phyloP scores from a whole-genome alignment of 257 asterid species.

The Solanum etuberosum region DNA sequence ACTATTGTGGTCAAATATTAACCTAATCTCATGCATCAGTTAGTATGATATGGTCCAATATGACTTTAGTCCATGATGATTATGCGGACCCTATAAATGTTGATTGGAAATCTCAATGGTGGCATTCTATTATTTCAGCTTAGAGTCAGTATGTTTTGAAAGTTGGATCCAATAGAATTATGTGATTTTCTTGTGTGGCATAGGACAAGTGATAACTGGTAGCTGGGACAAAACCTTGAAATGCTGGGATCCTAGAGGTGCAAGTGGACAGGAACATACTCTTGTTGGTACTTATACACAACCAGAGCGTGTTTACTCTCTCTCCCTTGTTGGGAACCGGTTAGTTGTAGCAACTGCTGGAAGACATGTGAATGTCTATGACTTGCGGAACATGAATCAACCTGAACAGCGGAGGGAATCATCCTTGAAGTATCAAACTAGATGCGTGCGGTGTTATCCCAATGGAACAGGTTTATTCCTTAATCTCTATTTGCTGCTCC shows the following conservation, averaged over 20 bases:
- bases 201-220: constrained; percentile 97
- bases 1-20: neutral
- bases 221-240: constrained; percentile 95
- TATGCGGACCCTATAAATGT: neutral
- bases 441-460: constrained; percentile 91
- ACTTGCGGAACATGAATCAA: constrained; percentile 86
- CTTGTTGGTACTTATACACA: constrained; percentile 77
- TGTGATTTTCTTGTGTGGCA: neutral
- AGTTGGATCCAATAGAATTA: neutral
- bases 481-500: constrained; percentile 2
- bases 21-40: neutral
- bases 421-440: constrained; percentile 85
- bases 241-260: constrained; percentile 99
- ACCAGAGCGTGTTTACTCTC: constrained; percentile 97
- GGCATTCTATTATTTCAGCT: neutral
- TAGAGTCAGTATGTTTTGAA: neutral
- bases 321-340: constrained; percentile 80
- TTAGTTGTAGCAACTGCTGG: constrained; percentile 97
- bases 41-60: neutral
- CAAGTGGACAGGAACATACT: constrained; percentile 81
- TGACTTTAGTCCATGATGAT: neutral
- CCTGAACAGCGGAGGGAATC: constrained; percentile 95
- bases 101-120: neutral
- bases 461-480: constrained; percentile 70
- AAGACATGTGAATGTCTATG: constrained; percentile 91